These are phyloP conservation scores for Nevesoporus exiguus DNA, from an alignment of 768 basidiomycete species.

Conservation along the genomic window DNA sequence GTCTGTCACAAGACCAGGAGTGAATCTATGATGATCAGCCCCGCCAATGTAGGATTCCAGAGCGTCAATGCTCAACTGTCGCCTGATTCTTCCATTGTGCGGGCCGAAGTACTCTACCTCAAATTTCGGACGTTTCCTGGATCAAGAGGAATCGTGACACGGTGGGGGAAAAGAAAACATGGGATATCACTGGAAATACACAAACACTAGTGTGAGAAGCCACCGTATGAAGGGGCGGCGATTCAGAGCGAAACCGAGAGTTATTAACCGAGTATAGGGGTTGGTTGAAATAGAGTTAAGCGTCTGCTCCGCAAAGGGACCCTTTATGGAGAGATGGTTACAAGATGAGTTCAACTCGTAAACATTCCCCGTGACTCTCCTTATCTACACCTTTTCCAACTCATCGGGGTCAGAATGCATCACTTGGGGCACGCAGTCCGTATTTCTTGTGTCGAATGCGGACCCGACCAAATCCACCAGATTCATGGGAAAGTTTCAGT, in stretches of 20 bases:
- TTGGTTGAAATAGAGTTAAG: slow-evolving; percentile 18
- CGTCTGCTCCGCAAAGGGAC: slow-evolving; percentile 8
- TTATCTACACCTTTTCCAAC: neutral
- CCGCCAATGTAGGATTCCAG: slow-evolving; percentile 18
- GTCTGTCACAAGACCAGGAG: too few species aligned
- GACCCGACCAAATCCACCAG: slow-evolving; percentile 7
- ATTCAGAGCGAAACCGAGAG: neutral
- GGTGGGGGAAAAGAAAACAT: neutral
- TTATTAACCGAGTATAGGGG: slow-evolving; percentile 9
- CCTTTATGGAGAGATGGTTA: slow-evolving; percentile 23
- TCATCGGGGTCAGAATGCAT: slow-evolving; percentile 8
- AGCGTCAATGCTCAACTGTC: slow-evolving; percentile 18
- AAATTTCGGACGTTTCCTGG: slow-evolving; percentile 22
- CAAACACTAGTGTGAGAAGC: slow-evolving; percentile 17
- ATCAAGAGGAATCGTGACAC: slow-evolving; percentile 6
- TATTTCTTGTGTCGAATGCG: slow-evolving; percentile 15
- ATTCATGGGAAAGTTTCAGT: slow-evolving; percentile 17
- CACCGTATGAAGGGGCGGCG: slow-evolving; percentile 15
- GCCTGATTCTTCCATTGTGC: neutral
- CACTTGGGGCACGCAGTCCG: slow-evolving; percentile 8
- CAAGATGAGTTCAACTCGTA: slow-evolving; percentile 10
- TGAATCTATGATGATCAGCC: too few species aligned
- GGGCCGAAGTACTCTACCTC: slow-evolving; percentile 13
- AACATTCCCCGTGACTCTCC: neutral
- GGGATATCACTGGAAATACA: slow-evolving; percentile 16